Base-by-base conservation (phyloP, 768 basidiomycete genomes). In the Mycena pura region DNA sequence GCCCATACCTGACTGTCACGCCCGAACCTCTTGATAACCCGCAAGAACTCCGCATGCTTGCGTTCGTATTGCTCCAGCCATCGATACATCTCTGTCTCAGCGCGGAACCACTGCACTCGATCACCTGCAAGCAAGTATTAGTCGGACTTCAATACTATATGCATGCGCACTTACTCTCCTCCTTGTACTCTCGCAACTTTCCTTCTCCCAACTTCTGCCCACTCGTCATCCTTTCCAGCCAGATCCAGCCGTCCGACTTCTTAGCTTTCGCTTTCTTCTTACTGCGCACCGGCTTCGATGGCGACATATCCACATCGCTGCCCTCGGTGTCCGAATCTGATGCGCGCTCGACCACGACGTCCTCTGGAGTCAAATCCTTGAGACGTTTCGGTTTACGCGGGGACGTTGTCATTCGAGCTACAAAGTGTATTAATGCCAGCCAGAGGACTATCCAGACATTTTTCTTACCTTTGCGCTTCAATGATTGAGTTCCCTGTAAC, bases 181-280 rank as follows among this genome's bases (percentile, higher is more conserved):
- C 17, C 34, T 17, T 36, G 34, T 36, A 36, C 34, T 9, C 34
- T 36, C 9, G 10, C 34, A 36, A 36, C 34, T 36, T 36, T 9
- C 17, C 34, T 9, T 17, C 34, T 9, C 17, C 17, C 34, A 36
- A 9, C 9, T 36, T 9, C 17, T 36, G 34, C 17, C 9, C 34
- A n/a, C 34, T 9, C 17, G 34, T 36, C 17, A 36, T 9, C 6
- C 24, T 10, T 6, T 45, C 40, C 7, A 43, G 15, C 53, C 53
- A 55, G 21, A 55, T 55, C 53, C 53, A 55, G 2, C 53, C 53
- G 24, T 55, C 53, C 6, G 11, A 8, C 34, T 36, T 36, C 29
- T 55, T 55, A 6, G 15, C 38, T 41, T 44, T 44, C 38, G 38
- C 40, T 6, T 21, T 13, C 28, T 4, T 55, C 27, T 55, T 55